A percentile compares a stretch with the other conserved stretches of the same genome.
phyloP scores from a whole-genome alignment of 106 monocot species.

The Vanilla planifolia region DNA sequence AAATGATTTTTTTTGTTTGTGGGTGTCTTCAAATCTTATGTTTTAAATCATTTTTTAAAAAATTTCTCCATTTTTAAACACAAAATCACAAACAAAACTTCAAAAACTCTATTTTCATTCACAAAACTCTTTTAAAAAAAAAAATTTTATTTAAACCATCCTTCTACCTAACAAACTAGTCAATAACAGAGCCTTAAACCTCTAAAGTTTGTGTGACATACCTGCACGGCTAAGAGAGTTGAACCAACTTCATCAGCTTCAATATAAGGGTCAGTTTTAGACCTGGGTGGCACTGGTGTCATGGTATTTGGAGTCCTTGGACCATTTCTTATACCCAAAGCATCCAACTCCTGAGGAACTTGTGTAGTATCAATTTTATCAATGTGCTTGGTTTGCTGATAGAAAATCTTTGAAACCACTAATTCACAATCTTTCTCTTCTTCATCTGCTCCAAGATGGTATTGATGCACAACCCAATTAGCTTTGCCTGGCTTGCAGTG shows the following conservation, averaged over 20 bases:
- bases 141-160: too few species aligned
- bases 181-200: too few species aligned
- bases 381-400: conserved; percentile 34
- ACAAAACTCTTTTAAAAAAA: too few species aligned
- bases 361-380: conserved; percentile 25
- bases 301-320: conserved; percentile 71
- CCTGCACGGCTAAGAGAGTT: conserved; percentile 20
- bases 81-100: too few species aligned
- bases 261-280: conserved; percentile 14
- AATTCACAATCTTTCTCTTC: conserved; percentile 77
- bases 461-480: conserved; percentile 98
- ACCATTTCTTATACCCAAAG: conserved; percentile 16
- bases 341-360: conserved; percentile 13
- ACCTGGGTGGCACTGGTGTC: conserved; percentile 48
- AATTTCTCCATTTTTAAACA: too few species aligned
- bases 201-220: conserved; percentile 10
- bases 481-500: conserved; percentile 61
- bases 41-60: too few species aligned
- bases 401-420: conserved; percentile 86
- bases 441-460: conserved; percentile 85
- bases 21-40: too few species aligned
- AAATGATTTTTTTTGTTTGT: too few species aligned
- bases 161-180: too few species aligned
- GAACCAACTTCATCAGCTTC: conserved; percentile 23
- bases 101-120: too few species aligned